Percentiles rank a stretch among this genome's conserved stretches.
These are phyloP conservation scores for Hanseniaspora taiwanica DNA, from an alignment of 805 yeast genomes.

Conservation along the genomic window DNA sequence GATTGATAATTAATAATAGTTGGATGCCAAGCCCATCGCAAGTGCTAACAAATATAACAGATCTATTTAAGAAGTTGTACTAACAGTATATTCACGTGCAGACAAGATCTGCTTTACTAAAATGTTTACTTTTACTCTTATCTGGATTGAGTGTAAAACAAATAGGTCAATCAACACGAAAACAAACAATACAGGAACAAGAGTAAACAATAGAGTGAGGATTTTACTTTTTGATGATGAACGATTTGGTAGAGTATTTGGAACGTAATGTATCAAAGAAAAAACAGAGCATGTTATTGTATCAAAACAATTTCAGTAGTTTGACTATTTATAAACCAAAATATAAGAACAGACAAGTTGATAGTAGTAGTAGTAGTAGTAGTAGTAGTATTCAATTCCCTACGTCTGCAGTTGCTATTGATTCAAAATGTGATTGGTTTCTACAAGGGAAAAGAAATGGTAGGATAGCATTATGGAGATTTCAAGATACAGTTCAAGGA, in stretches of 20 bases:
- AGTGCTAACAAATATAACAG: too few species aligned
- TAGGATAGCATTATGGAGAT: neutral
- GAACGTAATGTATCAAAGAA: neutral
- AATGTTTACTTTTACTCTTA: too few species aligned
- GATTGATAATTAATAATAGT: too few species aligned
- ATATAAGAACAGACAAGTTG: neutral
- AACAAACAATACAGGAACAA: too few species aligned
- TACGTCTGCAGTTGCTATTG: neutral
- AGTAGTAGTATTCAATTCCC: neutral
- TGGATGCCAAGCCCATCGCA: too few species aligned
- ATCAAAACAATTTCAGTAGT: neutral
- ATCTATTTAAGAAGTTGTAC: too few species aligned
- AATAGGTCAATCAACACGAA: too few species aligned
- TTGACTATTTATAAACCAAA: neutral
- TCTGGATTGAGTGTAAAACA: too few species aligned
- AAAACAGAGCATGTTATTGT: neutral
- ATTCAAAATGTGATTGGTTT: neutral
- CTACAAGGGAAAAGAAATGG: constrained; percentile 1
- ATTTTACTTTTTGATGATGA: neutral
- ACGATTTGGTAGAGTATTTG: neutral
- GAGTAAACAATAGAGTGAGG: neutral
- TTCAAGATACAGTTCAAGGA: neutral
- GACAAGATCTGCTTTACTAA: too few species aligned
- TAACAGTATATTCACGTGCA: too few species aligned
- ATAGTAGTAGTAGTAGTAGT: neutral